Evolutionary conservation across 2,329 filamentous ascomycete species (phyloP).

Genomic region (Colletotrichum sublineola): DNA sequence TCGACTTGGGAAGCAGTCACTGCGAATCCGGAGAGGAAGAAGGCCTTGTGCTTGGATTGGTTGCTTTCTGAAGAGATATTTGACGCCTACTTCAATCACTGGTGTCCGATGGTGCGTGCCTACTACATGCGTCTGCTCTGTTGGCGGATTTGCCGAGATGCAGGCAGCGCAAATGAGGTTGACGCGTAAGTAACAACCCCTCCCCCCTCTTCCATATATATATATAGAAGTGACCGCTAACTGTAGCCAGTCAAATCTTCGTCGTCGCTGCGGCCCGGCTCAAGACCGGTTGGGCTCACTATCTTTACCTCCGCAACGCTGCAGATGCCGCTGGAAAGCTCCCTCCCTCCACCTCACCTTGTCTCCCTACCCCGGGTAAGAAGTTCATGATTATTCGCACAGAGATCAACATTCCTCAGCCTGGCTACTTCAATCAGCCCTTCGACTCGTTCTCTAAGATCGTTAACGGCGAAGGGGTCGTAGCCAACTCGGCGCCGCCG

Average conservation of each 20-base stretch:
- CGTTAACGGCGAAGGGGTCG: constrained; percentile 32
- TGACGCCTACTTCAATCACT: constrained; percentile 88
- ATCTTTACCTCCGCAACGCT: constrained; percentile 78
- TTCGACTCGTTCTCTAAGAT: constrained; percentile 60
- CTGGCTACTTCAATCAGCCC: constrained; percentile 60
- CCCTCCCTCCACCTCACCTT: constrained; percentile 82
- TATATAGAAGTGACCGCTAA: not conserved
- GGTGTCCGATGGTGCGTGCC: constrained; percentile 94
- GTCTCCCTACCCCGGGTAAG: constrained; percentile 85
- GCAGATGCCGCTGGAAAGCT: constrained; percentile 69
- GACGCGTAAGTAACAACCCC: constrained; percentile 71
- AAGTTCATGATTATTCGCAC: constrained; percentile 90
- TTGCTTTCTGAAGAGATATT: constrained; percentile 82
- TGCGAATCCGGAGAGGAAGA: constrained; percentile 75
- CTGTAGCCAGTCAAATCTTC: constrained; percentile 74
- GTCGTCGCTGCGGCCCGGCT: constrained; percentile 76
- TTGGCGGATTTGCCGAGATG: constrained; percentile 87
- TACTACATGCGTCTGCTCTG: constrained; percentile 93
- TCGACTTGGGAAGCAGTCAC: constrained; percentile 82
- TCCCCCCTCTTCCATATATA: not conserved
- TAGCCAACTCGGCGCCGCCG: constrained; percentile 25
- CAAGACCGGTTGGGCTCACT: constrained; percentile 82
- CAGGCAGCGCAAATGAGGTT: constrained; percentile 72
- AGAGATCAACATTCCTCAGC: constrained; percentile 67
- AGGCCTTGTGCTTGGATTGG: constrained; percentile 79